A percentile compares a stretch with the other conserved stretches of the same genome.
These are phyloP conservation scores for Calamus simplicifolius DNA, from an alignment of 176 grass and related monocot genomes.

Conservation along the genomic window DNA sequence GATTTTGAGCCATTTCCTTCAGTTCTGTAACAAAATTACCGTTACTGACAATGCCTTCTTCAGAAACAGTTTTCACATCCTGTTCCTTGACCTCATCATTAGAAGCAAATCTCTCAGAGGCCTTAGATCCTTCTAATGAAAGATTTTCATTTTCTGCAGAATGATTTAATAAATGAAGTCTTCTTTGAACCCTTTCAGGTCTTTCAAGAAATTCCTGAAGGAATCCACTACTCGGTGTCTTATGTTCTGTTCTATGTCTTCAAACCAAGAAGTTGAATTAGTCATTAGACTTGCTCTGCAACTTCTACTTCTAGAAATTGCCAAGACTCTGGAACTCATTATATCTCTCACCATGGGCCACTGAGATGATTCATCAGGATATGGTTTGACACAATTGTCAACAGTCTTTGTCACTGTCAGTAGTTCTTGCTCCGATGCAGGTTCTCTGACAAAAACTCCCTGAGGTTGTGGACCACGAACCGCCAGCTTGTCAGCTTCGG, in stretches of 20 bases:
- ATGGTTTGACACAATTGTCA: constrained; percentile 30
- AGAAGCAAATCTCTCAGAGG: constrained; percentile 19
- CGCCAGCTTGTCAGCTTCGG: constrained; percentile 31
- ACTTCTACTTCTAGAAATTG: constrained; percentile 56
- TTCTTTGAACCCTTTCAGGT: constrained; percentile 37
- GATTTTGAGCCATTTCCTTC: constrained; percentile 22
- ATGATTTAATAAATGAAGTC: constrained; percentile 24
- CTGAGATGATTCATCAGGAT: constrained; percentile 25
- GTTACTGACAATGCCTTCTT: constrained; percentile 21
- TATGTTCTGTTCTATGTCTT: constrained; percentile 33
- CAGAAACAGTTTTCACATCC: background rate
- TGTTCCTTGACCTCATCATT: constrained; percentile 12
- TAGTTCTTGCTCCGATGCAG: constrained; percentile 3
- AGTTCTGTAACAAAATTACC: constrained; percentile 5
- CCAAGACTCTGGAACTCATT: constrained; percentile 29
- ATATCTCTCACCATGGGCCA: constrained; percentile 30
- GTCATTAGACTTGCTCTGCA: constrained; percentile 77
- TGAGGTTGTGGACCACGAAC: constrained; percentile 2
- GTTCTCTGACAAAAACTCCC: background rate
- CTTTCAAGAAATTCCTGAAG: constrained; percentile 30
- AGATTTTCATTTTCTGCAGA: constrained; percentile 21
- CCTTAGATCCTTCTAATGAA: constrained; percentile 13
- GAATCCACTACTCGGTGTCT: constrained; percentile 26
- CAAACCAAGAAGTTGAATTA: constrained; percentile 50
- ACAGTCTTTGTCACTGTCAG: constrained; percentile 13